Evolutionary conservation across 176 grass and related monocot species (phyloP), one percentile per base, ranked within the genome.

Genomic region (Poa pratensis): DNA sequence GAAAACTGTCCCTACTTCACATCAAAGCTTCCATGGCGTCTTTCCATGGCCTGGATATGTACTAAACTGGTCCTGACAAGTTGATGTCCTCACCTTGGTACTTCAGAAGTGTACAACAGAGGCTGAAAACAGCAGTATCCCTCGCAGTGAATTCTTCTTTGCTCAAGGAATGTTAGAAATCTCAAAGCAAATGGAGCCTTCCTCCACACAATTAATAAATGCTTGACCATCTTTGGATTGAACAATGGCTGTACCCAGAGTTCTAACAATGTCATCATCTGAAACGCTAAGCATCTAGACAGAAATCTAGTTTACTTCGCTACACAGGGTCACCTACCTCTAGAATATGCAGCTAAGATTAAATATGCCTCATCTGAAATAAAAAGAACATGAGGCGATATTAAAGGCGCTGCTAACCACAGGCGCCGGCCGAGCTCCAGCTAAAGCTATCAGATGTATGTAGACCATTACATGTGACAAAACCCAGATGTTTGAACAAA

Each of bases 401-500:
- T 90, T 76, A 70, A 80, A 39, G 9, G 51, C 76, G 69, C 52
- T 69, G 69, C 43, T 63, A 84, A 81, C 76, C 61, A 45, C 85
- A 84, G 69, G 76, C 80, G 62, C 85, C 76, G 7, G 54, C 37
- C 37, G 37, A 40, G 71, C 69, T 84, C 85, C 89, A 84, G 51
- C 85, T 84, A 91, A 82, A 84, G 61, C 89, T 87, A 87, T 80
- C 27, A 84, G 80, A 71, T 87, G 60, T 53, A 58, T 40, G 54
- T 49, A 15, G 13, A 24, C 69, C 60, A 88, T 92, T 92, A 97
- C 92, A 94, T 89, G 49, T 91, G 86, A 84, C 92, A 97, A 89
- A 92, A 94, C 66, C 90, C 92, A 89, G 92, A 93, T 87, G 90
- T 92, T 90, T 89, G 92, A 74, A 97, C 92, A 91, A 87, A 91